Percentiles rank a stretch among this genome's conserved stretches.
These are phyloP conservation scores for Tricholoma bakamatsutake DNA, from an alignment of 768 basidiomycete species.

Conservation along the genomic window DNA sequence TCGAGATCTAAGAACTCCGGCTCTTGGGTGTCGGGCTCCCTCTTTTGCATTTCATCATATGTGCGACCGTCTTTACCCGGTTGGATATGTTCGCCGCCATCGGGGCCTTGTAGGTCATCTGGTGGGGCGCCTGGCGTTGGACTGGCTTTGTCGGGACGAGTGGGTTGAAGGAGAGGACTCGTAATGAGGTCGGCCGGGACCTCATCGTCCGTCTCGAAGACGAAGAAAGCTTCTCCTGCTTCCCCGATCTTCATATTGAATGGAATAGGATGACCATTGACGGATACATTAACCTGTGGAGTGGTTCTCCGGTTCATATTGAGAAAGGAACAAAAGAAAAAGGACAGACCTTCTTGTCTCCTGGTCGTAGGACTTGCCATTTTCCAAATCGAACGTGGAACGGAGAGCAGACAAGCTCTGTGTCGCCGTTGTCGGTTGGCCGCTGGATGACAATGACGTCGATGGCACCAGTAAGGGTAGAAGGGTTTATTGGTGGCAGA, in stretches of 20 bases:
- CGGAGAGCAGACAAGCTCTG: conserved; percentile 82
- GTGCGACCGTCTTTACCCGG: conserved; percentile 4
- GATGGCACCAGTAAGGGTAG: conserved; percentile 96
- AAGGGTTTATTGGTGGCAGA: conserved; percentile 81
- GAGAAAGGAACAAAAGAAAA: neutral
- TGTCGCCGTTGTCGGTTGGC: conserved; percentile 53
- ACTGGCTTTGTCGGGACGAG: conserved; percentile 35
- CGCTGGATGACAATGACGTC: conserved; percentile 95
- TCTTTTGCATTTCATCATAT: conserved; percentile 7
- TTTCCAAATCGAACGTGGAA: conserved; percentile 99
- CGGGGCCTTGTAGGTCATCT: conserved; percentile 33
- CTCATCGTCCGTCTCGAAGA: conserved; percentile 94
- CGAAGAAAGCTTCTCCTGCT: conserved; percentile 97
- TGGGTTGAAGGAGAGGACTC: conserved; percentile 78
- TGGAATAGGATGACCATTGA: conserved; percentile 83
- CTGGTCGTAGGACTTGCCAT: conserved; percentile 89
- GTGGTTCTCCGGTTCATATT: neutral
- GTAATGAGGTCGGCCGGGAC: conserved; percentile 92
- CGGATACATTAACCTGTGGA: conserved; percentile 74
- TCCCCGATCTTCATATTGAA: conserved; percentile 99
- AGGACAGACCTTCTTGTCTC: conserved; percentile 76
- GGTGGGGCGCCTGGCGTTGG: conserved; percentile 20
- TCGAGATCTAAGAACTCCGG: conserved; percentile 87
- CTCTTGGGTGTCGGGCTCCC: conserved; percentile 32
- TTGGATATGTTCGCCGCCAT: conserved; percentile 16